phyloP scores from a whole-genome alignment of 495 filamentous ascomycete genomes.

The Hypoxylon fuscum region DNA sequence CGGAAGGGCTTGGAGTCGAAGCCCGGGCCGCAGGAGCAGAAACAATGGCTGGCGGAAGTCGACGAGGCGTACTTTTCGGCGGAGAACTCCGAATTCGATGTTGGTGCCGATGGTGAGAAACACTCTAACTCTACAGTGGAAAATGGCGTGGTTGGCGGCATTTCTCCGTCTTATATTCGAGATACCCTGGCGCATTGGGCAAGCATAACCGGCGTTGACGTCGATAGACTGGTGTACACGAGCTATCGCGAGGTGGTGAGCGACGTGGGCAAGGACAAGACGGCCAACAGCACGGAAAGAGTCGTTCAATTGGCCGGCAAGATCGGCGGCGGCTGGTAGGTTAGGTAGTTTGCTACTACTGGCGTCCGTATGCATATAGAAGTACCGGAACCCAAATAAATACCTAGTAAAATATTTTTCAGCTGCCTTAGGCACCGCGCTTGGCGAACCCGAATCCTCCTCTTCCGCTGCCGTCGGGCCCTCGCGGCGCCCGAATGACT shows the following conservation, averaged over 20 bases:
- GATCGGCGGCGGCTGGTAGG: slow-evolving; percentile 92
- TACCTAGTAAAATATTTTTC: slow-evolving; percentile 24
- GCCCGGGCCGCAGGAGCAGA: slow-evolving; percentile 76
- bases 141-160: slow-evolving; percentile 61
- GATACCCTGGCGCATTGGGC: slow-evolving; percentile 78
- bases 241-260: slow-evolving; percentile 92
- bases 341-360: slow-evolving; percentile 3
- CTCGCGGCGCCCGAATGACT: slow-evolving; percentile 71
- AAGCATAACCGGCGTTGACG: slow-evolving; percentile 68
- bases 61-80: slow-evolving; percentile 96
- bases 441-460: slow-evolving; percentile 71
- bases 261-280: slow-evolving; percentile 83
- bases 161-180: slow-evolving; percentile 63
- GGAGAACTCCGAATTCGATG: slow-evolving; percentile 63
- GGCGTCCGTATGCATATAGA: slow-evolving; percentile 24
- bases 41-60: slow-evolving; percentile 83
- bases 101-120: slow-evolving; percentile 27
- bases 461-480: slow-evolving; percentile 78
- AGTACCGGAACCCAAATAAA: slow-evolving; percentile 16
- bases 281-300: slow-evolving; percentile 72
- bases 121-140: slow-evolving; percentile 1
- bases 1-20: slow-evolving; percentile 57
- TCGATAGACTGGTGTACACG: slow-evolving; percentile 81
- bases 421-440: slow-evolving; percentile 50
- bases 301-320: slow-evolving; percentile 91